Evolutionary conservation across 176 grass and related monocot species (phyloP).

Genomic region (Carex kokanica): DNA sequence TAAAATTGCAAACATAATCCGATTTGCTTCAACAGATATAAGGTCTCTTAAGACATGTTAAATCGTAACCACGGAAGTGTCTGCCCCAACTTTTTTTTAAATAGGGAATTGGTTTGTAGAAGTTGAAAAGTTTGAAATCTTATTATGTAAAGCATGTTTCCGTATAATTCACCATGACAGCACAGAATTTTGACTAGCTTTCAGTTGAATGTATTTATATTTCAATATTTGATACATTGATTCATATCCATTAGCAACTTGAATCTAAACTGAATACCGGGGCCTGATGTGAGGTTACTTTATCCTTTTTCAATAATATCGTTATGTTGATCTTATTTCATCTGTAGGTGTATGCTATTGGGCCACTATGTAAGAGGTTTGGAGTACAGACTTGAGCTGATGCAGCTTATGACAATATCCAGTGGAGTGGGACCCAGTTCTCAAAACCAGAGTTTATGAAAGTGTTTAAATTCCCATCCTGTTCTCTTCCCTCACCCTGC

Average conservation of each 20-base stretch:
- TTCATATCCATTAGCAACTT: not conserved
- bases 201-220: conserved; percentile 1
- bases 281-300: not conserved
- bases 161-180: not conserved
- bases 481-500: conserved; percentile 16
- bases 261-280: not conserved
- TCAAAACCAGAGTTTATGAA: conserved; percentile 24
- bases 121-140: not conserved
- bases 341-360: conserved; percentile 81
- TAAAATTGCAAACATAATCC: not conserved
- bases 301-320: not conserved
- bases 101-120: not conserved
- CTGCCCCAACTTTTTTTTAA: not conserved
- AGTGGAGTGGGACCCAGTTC: conserved; percentile 35
- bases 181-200: not conserved
- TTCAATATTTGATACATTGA: not conserved
- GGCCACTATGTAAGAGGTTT: conserved; percentile 89
- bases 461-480: not conserved
- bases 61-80: not conserved
- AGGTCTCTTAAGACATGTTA: not conserved
- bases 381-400: conserved; percentile 78
- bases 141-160: not conserved
- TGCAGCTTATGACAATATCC: conserved; percentile 55
- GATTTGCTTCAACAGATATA: not conserved
- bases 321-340: conserved; percentile 1